These are phyloP conservation scores for Botryotinia calthae DNA, from an alignment of 2,329 filamentous ascomycete genomes.

Conservation along the genomic window DNA sequence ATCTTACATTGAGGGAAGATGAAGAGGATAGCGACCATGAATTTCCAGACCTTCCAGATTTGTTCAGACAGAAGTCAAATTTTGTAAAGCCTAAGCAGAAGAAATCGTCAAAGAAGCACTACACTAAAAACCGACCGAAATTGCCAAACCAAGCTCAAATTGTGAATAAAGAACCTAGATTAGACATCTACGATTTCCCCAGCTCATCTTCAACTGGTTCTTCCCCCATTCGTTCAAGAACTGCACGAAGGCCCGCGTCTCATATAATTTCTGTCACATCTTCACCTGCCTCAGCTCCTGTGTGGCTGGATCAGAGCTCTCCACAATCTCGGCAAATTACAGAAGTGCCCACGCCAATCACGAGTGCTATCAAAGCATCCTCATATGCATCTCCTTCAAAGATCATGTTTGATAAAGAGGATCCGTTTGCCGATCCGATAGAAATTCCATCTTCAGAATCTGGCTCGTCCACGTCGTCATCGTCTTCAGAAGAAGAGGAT, in stretches of 20 bases:
- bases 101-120: slow-evolving; percentile 27
- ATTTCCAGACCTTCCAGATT: slow-evolving; percentile 36
- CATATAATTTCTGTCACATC: slow-evolving; percentile 26
- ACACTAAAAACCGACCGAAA: slow-evolving; percentile 27
- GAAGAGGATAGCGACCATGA: slow-evolving; percentile 32
- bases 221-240: slow-evolving; percentile 22
- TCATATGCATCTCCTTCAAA: slow-evolving; percentile 14
- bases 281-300: slow-evolving; percentile 25
- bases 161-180: not conserved
- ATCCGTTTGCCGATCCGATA: slow-evolving; percentile 28
- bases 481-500: slow-evolving; percentile 35
- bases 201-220: slow-evolving; percentile 44
- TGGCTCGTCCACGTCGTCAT: slow-evolving; percentile 19
- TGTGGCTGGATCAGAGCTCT: slow-evolving; percentile 19
- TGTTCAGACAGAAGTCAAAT: slow-evolving; percentile 23
- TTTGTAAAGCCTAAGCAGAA: not conserved
- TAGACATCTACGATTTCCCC: slow-evolving; percentile 41
- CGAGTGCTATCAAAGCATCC: slow-evolving; percentile 31
- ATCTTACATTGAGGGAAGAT: slow-evolving; percentile 1
- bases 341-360: slow-evolving; percentile 36
- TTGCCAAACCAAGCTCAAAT: not conserved
- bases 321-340: slow-evolving; percentile 1
- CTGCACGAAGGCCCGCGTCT: slow-evolving; percentile 20
- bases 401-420: slow-evolving; percentile 29
- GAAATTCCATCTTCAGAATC: slow-evolving; percentile 23